Evolutionary conservation across 2,329 filamentous ascomycete species (phyloP).

Genomic region (Aspergillus puulaauensis): DNA sequence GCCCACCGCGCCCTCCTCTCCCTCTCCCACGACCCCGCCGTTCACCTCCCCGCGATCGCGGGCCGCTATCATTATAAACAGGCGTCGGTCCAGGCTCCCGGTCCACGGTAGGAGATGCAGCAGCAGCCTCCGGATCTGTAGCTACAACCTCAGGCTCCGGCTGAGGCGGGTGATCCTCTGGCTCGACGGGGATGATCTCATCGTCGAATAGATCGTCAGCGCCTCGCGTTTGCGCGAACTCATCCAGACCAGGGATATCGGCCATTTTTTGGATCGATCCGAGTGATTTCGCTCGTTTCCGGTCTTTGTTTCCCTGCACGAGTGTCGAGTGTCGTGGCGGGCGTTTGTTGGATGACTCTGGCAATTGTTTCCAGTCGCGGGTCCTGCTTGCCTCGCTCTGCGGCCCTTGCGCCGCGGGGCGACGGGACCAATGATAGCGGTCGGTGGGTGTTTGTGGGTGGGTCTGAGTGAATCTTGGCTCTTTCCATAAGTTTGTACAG

Average conservation of each 20-base stretch:
- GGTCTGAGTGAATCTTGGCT: neutral
- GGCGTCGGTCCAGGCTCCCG: constrained; percentile 1
- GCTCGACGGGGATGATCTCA: constrained; percentile 48
- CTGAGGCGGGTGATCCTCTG: constrained; percentile 26
- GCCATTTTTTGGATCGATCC: constrained; percentile 4
- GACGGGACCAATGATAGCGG: constrained; percentile 21
- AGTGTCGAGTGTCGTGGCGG: neutral
- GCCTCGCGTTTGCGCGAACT: constrained; percentile 51
- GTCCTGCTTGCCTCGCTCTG: constrained; percentile 11
- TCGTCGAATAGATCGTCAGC: constrained; percentile 53
- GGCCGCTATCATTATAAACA: constrained; percentile 23
- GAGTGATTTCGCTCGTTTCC: neutral
- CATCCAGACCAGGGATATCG: constrained; percentile 37
- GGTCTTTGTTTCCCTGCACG: neutral
- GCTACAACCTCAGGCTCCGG: constrained; percentile 17
- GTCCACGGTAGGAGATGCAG: neutral
- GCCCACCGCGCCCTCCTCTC: constrained; percentile 24
- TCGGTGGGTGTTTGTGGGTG: constrained; percentile 19
- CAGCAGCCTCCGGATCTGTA: constrained; percentile 12
- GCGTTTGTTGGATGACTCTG: constrained; percentile 2
- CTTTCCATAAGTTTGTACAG: neutral
- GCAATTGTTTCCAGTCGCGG: constrained; percentile 7
- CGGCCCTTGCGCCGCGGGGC: constrained; percentile 20
- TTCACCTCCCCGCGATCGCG: constrained; percentile 31
- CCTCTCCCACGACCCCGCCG: constrained; percentile 31